These are phyloP conservation scores for Trichoderma sp. DNA, from an alignment of 2,329 filamentous ascomycete genomes.

Conservation along the genomic window DNA sequence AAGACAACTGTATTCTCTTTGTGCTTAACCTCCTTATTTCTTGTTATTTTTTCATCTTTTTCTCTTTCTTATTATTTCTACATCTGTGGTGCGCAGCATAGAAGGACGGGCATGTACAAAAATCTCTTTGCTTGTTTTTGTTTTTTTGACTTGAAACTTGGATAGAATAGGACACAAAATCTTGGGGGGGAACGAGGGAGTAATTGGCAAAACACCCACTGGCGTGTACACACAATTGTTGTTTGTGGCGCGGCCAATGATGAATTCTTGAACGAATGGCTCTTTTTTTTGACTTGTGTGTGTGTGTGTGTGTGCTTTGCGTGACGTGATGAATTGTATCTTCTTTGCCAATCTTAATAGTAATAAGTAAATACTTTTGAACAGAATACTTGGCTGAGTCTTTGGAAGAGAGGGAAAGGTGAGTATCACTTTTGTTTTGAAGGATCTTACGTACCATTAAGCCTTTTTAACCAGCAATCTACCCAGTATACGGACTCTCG, in stretches of 20 bases:
- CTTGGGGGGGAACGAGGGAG: slow-evolving; percentile 2
- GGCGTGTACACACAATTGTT: slow-evolving; percentile 9
- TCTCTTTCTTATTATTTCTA: background rate
- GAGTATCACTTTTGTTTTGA: background rate
- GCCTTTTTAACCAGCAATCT: too few species aligned
- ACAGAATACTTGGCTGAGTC: background rate
- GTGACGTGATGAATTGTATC: background rate
- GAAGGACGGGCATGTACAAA: slow-evolving; percentile 21
- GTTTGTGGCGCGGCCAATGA: slow-evolving; percentile 10
- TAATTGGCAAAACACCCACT: slow-evolving; percentile 13
- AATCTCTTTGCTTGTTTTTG: background rate
- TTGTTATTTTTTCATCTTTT: background rate
- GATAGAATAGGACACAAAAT: slow-evolving; percentile 21
- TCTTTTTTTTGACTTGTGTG: background rate
- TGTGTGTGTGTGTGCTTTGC: background rate
- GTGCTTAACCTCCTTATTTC: background rate
- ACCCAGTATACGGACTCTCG: too few species aligned
- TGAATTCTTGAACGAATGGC: slow-evolving; percentile 17
- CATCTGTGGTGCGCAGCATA: slow-evolving; percentile 20
- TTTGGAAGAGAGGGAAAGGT: background rate
- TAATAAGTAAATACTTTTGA: background rate
- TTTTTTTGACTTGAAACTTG: slow-evolving; percentile 17
- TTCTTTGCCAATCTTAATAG: background rate
- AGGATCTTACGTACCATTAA: background rate
- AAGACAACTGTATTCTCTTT: background rate